These are phyloP conservation scores for Globisporangium echinulatum DNA, from an alignment of 352 stramenopile genomes.

Conservation along the genomic window DNA sequence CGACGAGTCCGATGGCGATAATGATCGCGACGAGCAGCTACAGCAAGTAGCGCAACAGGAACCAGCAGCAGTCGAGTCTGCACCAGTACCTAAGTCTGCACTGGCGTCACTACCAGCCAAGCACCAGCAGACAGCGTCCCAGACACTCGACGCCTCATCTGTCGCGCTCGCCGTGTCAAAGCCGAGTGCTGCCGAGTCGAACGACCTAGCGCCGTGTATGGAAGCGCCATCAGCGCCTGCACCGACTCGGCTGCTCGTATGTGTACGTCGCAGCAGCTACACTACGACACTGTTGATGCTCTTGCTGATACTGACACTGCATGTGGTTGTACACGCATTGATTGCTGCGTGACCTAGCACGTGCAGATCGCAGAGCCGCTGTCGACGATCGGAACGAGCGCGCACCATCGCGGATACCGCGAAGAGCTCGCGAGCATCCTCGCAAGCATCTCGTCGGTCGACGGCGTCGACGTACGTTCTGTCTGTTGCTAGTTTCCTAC, in stretches of 20 bases:
- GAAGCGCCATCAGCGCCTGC: not conserved
- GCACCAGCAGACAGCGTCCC: too few relatives aligned
- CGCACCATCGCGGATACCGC: slow-evolving; percentile 22
- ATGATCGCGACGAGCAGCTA: not conserved
- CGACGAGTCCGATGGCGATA: not conserved
- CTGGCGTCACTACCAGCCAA: too few relatives aligned
- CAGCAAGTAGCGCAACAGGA: not conserved
- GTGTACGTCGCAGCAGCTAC: not conserved
- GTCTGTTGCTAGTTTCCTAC: not conserved
- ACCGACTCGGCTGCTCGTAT: not conserved
- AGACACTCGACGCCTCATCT: too few relatives aligned
- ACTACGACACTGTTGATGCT: not conserved
- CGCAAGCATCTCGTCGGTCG: slow-evolving; percentile 29
- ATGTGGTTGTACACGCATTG: not conserved
- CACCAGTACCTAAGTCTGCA: not conserved
- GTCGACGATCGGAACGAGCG: slow-evolving; percentile 4
- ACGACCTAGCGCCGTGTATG: not conserved
- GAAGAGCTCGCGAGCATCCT: slow-evolving; percentile 52
- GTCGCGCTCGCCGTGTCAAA: too few relatives aligned
- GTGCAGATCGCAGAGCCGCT: slow-evolving; percentile 32
- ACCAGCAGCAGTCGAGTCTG: too few relatives aligned
- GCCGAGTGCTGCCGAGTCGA: too few relatives aligned
- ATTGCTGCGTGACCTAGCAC: slow-evolving; percentile 12
- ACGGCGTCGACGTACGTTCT: slow-evolving; percentile 30
- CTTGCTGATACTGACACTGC: not conserved